A percentile compares a stretch with the other conserved stretches of the same genome.
Conservation (phyloP, 805 yeast genomes). For the Kuraishia capsulata region DNA sequence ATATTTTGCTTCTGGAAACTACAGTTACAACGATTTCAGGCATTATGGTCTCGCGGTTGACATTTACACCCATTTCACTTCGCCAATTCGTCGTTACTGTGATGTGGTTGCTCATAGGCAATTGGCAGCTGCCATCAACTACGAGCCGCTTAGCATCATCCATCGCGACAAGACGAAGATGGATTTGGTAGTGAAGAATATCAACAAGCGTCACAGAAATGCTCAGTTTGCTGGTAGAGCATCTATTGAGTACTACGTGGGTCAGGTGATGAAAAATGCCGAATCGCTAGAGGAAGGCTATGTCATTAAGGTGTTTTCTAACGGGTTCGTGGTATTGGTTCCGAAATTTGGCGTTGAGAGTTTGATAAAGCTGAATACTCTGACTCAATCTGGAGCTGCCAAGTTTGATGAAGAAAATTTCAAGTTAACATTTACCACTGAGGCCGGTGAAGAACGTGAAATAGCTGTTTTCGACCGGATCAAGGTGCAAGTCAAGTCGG, state of each 20-base stretch:
- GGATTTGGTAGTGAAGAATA: constrained; percentile 82
- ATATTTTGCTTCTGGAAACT: constrained; percentile 87
- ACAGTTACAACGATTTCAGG: constrained; percentile 81
- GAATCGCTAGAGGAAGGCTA: constrained; percentile 82
- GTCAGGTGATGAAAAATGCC: constrained; percentile 88
- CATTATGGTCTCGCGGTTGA: constrained; percentile 98
- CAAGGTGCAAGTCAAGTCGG: constrained; percentile 70
- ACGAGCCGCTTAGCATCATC: constrained; percentile 70
- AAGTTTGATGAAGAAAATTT: constrained; percentile 72
- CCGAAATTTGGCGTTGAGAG: constrained; percentile 97
- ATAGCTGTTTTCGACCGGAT: constrained; percentile 75
- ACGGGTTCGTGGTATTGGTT: constrained; percentile 90
- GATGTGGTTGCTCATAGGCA: constrained; percentile 97
- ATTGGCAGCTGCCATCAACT: constrained; percentile 95
- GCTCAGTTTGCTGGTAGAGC: constrained; percentile 99
- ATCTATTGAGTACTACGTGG: constrained; percentile 94
- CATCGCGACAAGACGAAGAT: constrained; percentile 87
- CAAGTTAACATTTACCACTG: constrained; percentile 44
- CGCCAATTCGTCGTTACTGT: constrained; percentile 97
- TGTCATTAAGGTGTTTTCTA: constrained; percentile 83
- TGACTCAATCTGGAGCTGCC: constrained; percentile 57
- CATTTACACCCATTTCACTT: constrained; percentile 96
- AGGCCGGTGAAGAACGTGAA: constrained; percentile 29
- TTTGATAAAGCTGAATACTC: constrained; percentile 69
- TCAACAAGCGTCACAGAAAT: constrained; percentile 89